Conservation (phyloP, 202 grass and related monocot species). For the Digitaria exilis region DNA sequence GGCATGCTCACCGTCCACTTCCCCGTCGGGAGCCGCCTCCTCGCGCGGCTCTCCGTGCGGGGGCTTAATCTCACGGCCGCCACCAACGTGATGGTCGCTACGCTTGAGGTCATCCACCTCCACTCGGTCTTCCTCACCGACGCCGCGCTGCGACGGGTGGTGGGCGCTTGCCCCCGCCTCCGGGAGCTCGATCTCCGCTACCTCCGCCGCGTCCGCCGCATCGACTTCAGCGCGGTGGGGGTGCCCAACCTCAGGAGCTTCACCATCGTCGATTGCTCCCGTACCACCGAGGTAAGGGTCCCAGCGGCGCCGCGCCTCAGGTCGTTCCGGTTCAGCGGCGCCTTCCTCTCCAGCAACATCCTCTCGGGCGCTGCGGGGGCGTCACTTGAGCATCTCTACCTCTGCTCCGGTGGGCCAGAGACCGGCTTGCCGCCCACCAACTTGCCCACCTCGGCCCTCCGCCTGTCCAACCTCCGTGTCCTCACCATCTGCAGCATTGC, state of each 20-base stretch:
- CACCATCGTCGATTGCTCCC: constrained; percentile 77
- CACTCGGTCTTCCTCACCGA: constrained; percentile 59
- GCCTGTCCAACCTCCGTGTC: constrained; percentile 59
- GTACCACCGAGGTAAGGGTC: constrained; percentile 52
- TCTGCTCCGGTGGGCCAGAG: constrained; percentile 56
- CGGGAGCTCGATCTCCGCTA: constrained; percentile 67
- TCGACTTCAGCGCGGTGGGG: constrained; percentile 51
- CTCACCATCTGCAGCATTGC: constrained; percentile 87
- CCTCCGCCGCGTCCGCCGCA: constrained; percentile 64
- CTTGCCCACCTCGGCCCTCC: constrained; percentile 48
- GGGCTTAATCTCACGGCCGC: constrained; percentile 58
- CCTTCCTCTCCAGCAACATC: constrained; percentile 59
- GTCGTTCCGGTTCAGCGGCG: constrained; percentile 68
- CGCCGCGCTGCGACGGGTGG: constrained; percentile 60
- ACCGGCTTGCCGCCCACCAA: constrained; percentile 61
- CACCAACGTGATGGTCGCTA: constrained; percentile 47
- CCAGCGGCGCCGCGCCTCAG: constrained; percentile 49
- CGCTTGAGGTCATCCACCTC: constrained; percentile 72
- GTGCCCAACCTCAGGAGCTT: constrained; percentile 62
- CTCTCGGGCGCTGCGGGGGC: constrained; percentile 10
- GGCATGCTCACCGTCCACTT: constrained; percentile 48
- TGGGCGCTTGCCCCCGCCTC: constrained; percentile 62
- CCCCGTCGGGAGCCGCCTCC: constrained; percentile 52
- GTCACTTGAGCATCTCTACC: constrained; percentile 63
- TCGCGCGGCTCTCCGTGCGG: constrained; percentile 60